These are phyloP conservation scores for Seminavis robusta DNA, from an alignment of 108 stramenopile species.

Conservation along the genomic window DNA sequence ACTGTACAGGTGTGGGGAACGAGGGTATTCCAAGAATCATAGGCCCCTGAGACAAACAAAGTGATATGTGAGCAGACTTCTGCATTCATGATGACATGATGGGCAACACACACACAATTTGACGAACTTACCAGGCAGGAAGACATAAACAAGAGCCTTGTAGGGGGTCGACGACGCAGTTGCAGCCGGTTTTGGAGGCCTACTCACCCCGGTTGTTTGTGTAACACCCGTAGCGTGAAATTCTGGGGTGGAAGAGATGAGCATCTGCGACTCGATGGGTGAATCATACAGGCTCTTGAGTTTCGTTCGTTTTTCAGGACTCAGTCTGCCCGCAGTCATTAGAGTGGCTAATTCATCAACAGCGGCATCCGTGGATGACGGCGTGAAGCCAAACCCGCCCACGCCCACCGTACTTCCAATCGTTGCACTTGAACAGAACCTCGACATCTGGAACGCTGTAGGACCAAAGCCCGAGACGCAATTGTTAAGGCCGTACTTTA, in stretches of 20 bases:
- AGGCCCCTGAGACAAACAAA: constrained; percentile 44
- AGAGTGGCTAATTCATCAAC: constrained; percentile 46
- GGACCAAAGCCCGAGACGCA: neutral
- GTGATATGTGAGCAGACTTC: too few relatives aligned
- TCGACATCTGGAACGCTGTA: too few relatives aligned
- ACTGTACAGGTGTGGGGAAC: constrained; percentile 5
- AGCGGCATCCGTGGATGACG: neutral
- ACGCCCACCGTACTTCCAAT: neutral
- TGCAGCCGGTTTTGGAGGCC: neutral
- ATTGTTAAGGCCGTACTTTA: constrained; percentile 37
- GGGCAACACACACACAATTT: too few relatives aligned
- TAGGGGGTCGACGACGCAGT: constrained; percentile 30
- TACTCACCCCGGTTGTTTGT: neutral
- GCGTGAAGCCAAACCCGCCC: neutral
- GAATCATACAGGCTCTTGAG: constrained; percentile 12
- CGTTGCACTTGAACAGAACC: too few relatives aligned
- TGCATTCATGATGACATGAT: too few relatives aligned
- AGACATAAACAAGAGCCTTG: constrained; percentile 57
- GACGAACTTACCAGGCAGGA: constrained; percentile 46
- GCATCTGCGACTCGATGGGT: constrained; percentile 12
- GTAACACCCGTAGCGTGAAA: constrained; percentile 53
- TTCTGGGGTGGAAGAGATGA: constrained; percentile 44
- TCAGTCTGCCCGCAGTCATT: constrained; percentile 49
- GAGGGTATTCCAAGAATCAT: constrained; percentile 50
- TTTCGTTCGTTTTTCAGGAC: constrained; percentile 19